These are phyloP conservation scores for Nemania abortiva DNA, from an alignment of 2,329 filamentous ascomycete genomes.

Conservation along the genomic window DNA sequence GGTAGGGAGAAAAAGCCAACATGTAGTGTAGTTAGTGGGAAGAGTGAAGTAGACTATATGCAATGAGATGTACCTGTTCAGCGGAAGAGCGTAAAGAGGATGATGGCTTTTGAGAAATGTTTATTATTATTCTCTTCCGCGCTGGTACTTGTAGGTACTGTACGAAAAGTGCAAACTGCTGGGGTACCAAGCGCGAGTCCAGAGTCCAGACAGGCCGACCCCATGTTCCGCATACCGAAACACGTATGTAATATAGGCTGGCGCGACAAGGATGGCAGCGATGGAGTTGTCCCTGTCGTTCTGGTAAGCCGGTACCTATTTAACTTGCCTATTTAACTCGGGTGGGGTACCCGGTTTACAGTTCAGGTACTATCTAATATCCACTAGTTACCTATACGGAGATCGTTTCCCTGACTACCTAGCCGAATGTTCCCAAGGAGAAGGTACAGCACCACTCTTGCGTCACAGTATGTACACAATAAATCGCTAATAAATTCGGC, in stretches of 20 bases:
- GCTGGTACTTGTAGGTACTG: too few relatives aligned
- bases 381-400: too few relatives aligned
- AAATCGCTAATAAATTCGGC: too few relatives aligned
- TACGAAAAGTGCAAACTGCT: slow-evolving; percentile 27
- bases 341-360: not conserved
- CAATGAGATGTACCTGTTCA: slow-evolving; percentile 26
- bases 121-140: slow-evolving; percentile 26
- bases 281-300: slow-evolving; percentile 5
- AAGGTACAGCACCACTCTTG: not conserved
- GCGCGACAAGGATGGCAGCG: slow-evolving; percentile 27
- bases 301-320: not conserved
- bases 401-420: not conserved
- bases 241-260: slow-evolving; percentile 17
- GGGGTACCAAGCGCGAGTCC: slow-evolving; percentile 26
- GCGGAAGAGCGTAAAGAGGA: slow-evolving; percentile 21
- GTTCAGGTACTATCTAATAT: too few relatives aligned
- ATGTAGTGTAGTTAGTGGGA: too few relatives aligned
- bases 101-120: slow-evolving; percentile 22
- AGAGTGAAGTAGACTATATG: slow-evolving; percentile 22
- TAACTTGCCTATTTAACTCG: not conserved
- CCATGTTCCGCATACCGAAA: slow-evolving; percentile 30
- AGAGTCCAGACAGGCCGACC: slow-evolving; percentile 12
- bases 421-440: not conserved
- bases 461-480: too few relatives aligned
- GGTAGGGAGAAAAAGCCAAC: slow-evolving; percentile 11